These are phyloP conservation scores for Solanum rostratum DNA, from an alignment of 257 asterid species.

Conservation along the genomic window DNA sequence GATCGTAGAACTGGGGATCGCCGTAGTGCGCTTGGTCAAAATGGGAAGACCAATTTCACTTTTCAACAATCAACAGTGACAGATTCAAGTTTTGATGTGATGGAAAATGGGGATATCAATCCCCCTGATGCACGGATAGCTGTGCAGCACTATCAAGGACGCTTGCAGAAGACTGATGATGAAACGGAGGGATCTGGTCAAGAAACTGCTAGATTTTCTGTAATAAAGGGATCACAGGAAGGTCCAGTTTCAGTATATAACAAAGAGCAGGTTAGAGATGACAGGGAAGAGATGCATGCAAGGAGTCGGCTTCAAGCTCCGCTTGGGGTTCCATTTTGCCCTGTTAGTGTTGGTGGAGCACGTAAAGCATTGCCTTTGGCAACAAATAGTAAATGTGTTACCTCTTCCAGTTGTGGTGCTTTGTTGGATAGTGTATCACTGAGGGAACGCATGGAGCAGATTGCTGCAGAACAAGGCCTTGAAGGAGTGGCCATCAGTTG, in stretches of 20 bases:
- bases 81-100: slow-evolving; percentile 18
- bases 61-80: slow-evolving; percentile 24
- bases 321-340: slow-evolving; percentile 60
- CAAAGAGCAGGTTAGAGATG: slow-evolving; percentile 31
- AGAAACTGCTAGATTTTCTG: slow-evolving; percentile 19
- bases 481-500: slow-evolving; percentile 66
- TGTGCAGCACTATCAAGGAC: slow-evolving; percentile 37
- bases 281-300: slow-evolving; percentile 27
- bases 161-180: slow-evolving; percentile 14
- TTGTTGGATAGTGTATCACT: slow-evolving; percentile 50
- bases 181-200: slow-evolving; percentile 14
- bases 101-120: slow-evolving; percentile 46
- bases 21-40: slow-evolving; percentile 43
- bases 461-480: slow-evolving; percentile 57
- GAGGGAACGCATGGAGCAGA: slow-evolving; percentile 65
- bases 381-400: slow-evolving; percentile 31
- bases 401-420: slow-evolving; percentile 31
- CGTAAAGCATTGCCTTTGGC: slow-evolving; percentile 32
- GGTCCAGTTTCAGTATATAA: slow-evolving; percentile 31
- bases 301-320: slow-evolving; percentile 70
- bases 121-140: slow-evolving; percentile 27
- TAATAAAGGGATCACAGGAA: slow-evolving; percentile 23
- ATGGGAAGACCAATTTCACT: slow-evolving; percentile 33
- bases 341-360: slow-evolving; percentile 66
- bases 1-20: slow-evolving; percentile 54